phyloP scores from a whole-genome alignment of 768 basidiomycete genomes.

The Rhizopogon vulgaris region DNA sequence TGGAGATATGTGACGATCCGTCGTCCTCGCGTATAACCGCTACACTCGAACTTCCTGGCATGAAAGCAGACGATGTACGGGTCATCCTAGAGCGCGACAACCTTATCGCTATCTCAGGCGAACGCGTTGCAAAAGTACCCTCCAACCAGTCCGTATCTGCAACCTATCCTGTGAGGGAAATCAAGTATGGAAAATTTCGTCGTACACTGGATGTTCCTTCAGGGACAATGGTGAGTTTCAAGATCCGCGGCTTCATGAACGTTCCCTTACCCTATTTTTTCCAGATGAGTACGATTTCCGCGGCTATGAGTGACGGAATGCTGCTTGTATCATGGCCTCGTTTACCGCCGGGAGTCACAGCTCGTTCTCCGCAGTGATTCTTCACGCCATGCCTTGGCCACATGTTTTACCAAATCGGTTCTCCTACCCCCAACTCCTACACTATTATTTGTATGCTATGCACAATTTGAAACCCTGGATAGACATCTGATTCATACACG shows the following conservation, averaged over 20 bases:
- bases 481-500: not conserved
- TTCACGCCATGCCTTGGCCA: not conserved
- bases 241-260: constrained; percentile 3
- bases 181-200: constrained; percentile 34
- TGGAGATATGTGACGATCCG: constrained; percentile 35
- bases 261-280: not conserved
- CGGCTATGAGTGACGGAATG: constrained; percentile 33
- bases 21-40: constrained; percentile 26
- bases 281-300: constrained; percentile 33
- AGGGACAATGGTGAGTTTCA: constrained; percentile 28
- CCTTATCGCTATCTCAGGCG: constrained; percentile 29
- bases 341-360: constrained; percentile 11
- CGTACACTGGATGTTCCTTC: constrained; percentile 30
- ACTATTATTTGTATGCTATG: constrained; percentile 7
- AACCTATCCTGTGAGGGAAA: constrained; percentile 28
- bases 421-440: not conserved
- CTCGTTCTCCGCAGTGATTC: constrained; percentile 6
- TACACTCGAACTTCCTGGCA: constrained; percentile 34
- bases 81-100: constrained; percentile 27
- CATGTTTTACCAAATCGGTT: not conserved
- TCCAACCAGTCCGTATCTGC: constrained; percentile 12
- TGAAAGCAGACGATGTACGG: constrained; percentile 28
- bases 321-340: constrained; percentile 35
- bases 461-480: not conserved
- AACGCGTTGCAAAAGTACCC: constrained; percentile 16